Evolutionary conservation across 768 basidiomycete genomes (phyloP), one percentile per base, ranked within the genome.

Genomic region (Coprinopsis cinerea): DNA sequence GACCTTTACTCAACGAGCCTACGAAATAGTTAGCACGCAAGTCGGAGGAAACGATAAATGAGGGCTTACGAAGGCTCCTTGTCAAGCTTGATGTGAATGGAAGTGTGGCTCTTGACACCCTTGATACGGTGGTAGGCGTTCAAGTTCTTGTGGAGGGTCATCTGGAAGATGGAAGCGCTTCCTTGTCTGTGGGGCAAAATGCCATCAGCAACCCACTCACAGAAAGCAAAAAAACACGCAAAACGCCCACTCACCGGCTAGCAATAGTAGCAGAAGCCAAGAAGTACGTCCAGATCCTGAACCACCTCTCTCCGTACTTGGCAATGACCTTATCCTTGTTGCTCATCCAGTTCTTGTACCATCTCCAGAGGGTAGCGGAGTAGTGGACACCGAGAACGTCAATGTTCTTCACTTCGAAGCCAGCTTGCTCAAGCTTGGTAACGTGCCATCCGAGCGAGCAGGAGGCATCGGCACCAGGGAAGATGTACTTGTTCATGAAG

Each of bases 331-430:
- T 85, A 39, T 93, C 92, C 73, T 87, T 86, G 78, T 99, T 97
- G 51, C 74, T 73, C 36, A 95, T 67, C 96, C 96, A 99, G 79
- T 97, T 98, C 64, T 89, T 81, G 78, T 97, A 97, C 95, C 95
- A 98, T 51, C 79, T 76, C 68, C 76, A 85, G 62, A 92, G 73
- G 1, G 92, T 95, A 0, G 93, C 92, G 15, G 88, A 89, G 70
- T 97, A 96, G 68, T 99, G 96, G 7, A 97, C 95, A 49, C 95
- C 96, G 27, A 98, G 83, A 30, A 98, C 95, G 53, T 99, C 96
- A 48, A 95, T 73, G 58, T 88, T 92, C 74, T 96, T 97, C 53
- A 98, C 84, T 65, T 99, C 96, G 57, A 98, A 98, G 53, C 95
- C 94, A 51, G 89, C 92, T 24, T 74, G 72, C 69, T 98, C 93